Conservation (phyloP, 768 basidiomycete species). For the Calocera cornea region DNA sequence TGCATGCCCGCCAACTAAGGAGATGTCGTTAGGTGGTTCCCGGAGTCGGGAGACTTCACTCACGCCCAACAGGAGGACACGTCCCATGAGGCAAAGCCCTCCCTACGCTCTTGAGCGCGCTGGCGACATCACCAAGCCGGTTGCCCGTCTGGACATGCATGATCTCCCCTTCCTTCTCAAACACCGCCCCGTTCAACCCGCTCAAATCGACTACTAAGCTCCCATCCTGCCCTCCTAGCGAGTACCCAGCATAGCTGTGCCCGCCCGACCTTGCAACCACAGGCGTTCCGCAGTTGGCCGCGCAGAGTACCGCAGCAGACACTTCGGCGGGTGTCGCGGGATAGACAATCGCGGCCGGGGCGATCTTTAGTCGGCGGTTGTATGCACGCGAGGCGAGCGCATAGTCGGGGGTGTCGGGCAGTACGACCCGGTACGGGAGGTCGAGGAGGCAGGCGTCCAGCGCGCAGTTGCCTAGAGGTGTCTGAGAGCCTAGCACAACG, state of each 20-base stretch:
- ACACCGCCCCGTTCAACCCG: background rate
- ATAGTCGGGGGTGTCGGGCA: background rate
- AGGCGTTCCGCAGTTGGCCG: background rate
- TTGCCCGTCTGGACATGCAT: background rate
- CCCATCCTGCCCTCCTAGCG: conserved; percentile 4
- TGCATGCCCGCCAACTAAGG: conserved; percentile 1
- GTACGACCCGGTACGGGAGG: background rate
- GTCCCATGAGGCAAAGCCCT: conserved; percentile 4
- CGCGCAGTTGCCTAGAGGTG: background rate
- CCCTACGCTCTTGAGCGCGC: background rate
- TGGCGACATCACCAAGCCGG: conserved; percentile 3
- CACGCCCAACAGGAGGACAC: background rate
- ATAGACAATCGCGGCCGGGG: background rate
- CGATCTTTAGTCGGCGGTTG: background rate
- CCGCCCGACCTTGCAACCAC: background rate
- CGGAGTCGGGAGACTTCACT: background rate
- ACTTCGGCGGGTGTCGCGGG: background rate
- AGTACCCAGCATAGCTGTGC: conserved; percentile 1
- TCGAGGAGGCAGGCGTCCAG: background rate
- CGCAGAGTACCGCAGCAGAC: background rate
- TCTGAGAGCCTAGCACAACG: background rate
- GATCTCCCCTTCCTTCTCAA: background rate
- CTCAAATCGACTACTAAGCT: background rate
- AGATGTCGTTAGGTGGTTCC: background rate
- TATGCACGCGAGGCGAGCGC: background rate